These are phyloP conservation scores for Entomortierella beljakovae DNA, from an alignment of 192 early-diverging fungal genomes.

Conservation along the genomic window DNA sequence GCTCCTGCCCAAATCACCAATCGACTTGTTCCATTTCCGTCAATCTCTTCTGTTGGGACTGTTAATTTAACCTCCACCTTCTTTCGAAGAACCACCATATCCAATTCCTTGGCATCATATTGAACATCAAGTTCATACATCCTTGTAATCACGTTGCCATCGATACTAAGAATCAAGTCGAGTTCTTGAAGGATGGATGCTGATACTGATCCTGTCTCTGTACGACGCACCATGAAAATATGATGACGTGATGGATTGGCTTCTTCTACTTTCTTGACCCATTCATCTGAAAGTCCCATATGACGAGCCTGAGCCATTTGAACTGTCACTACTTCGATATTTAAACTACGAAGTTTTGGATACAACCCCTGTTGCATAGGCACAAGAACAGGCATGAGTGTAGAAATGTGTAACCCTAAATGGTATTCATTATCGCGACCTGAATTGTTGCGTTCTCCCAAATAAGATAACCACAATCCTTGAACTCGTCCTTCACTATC, in stretches of 20 bases:
- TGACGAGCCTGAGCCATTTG: constrained; percentile 69
- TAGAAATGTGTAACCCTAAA: constrained; percentile 66
- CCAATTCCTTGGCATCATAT: constrained; percentile 64
- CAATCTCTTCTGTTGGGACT: constrained; percentile 74
- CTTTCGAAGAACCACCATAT: constrained; percentile 75
- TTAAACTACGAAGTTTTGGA: constrained; percentile 68
- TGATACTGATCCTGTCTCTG: constrained; percentile 70
- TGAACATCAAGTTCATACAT: constrained; percentile 74
- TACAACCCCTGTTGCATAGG: constrained; percentile 61
- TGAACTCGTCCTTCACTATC: constrained; percentile 75
- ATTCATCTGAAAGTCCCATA: constrained; percentile 68
- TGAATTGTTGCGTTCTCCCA: constrained; percentile 76
- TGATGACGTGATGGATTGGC: constrained; percentile 63
- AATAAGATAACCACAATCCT: constrained; percentile 79
- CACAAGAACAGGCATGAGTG: constrained; percentile 65
- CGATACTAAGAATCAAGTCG: constrained; percentile 77
- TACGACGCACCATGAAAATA: constrained; percentile 68
- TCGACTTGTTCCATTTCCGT: constrained; percentile 70
- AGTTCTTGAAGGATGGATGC: constrained; percentile 69
- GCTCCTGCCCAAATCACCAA: constrained; percentile 91
- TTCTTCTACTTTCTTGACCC: constrained; percentile 69
- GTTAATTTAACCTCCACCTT: constrained; percentile 77
- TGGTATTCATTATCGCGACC: constrained; percentile 74
- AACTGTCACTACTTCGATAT: constrained; percentile 69
- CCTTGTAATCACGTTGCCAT: constrained; percentile 71